Base-by-base conservation (phyloP, 225 moss, liverwort and hornwort genomes). In the Pseudisothecium myosuroides region DNA sequence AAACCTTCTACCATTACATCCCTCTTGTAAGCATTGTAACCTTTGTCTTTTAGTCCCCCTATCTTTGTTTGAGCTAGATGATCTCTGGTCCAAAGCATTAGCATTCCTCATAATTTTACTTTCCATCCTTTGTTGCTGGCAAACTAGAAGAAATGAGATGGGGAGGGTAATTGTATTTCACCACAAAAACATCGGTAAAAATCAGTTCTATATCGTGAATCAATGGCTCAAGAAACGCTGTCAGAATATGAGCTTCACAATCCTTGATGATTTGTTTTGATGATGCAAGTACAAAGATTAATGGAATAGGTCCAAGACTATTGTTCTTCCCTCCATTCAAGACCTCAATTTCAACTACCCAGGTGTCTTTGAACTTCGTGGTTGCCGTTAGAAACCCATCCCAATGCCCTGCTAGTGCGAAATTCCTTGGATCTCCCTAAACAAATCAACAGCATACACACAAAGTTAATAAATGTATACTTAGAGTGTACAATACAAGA, bases 401-500 rank as follows among this genome's bases (percentile, higher is more conserved):
- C 26, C 24, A n/a, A 72, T 72, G 71, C 27, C 71, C 5, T 27
- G 15, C 43, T 27, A 43, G 4, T 8, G 27, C 27, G 16, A 8
- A 72, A 72, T 72, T 72, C 9, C 27, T 8, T 72, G 9, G 43
- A 43, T 27, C 39, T 0, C 23, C 24, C 21, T 69, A 11, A 0
- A 43, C 3, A 27, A 1, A 43, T 43, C 9, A 72, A 27, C 15
- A 72, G 15, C 0, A 41, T 41, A 27, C 4, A 69, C 9, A 43
- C 1, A 26, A 14, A 72, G 15, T 72, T 27, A 26, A 16, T 72
- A 43, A 26, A 1, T 41, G 2, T 16, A 14, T 1, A 41, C 8
- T 68, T 12, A 1, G 11, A 11, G n/a, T 0, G 0, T n/a, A 22
- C 18, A 68, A 22, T 21, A 37, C 4, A n/a, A n/a, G n/a, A n/a